phyloP scores from a whole-genome alignment of 495 filamentous ascomycete species.

The Cercophora newfieldiana region DNA sequence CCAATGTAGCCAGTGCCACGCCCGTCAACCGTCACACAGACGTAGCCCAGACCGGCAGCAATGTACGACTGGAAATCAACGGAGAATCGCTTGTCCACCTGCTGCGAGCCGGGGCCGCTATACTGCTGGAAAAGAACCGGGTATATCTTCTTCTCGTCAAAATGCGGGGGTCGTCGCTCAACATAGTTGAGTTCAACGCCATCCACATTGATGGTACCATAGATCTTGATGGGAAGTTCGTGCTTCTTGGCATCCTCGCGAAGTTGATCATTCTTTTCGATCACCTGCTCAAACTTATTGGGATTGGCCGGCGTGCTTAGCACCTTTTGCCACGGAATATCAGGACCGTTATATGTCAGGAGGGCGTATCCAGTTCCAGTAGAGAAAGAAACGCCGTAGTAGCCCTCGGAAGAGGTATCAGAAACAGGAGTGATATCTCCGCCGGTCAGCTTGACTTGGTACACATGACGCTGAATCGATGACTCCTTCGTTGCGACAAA shows the following conservation, averaged over 20 bases:
- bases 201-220: conserved; percentile 75
- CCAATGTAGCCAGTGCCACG: conserved; percentile 91
- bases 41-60: conserved; percentile 82
- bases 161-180: conserved; percentile 88
- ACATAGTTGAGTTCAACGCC: conserved; percentile 77
- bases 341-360: conserved; percentile 78
- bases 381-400: conserved; percentile 85
- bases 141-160: conserved; percentile 80
- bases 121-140: conserved; percentile 95
- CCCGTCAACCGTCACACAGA: conserved; percentile 93
- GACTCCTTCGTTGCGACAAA: conserved; percentile 85
- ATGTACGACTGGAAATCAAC: conserved; percentile 92
- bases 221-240: conserved; percentile 82
- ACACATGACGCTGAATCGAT: conserved; percentile 86
- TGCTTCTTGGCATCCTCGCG: conserved; percentile 67
- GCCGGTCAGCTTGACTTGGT: conserved; percentile 79
- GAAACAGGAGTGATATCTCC: conserved; percentile 71
- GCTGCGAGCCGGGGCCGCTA: conserved; percentile 86
- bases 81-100: conserved; percentile 74
- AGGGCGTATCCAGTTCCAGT: conserved; percentile 76
- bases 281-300: conserved; percentile 59
- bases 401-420: conserved; percentile 75
- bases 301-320: conserved; percentile 75
- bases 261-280: conserved; percentile 77
- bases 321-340: conserved; percentile 89